phyloP scores from a whole-genome alignment of 148 eudicot species.

The Polygonum aviculare region DNA sequence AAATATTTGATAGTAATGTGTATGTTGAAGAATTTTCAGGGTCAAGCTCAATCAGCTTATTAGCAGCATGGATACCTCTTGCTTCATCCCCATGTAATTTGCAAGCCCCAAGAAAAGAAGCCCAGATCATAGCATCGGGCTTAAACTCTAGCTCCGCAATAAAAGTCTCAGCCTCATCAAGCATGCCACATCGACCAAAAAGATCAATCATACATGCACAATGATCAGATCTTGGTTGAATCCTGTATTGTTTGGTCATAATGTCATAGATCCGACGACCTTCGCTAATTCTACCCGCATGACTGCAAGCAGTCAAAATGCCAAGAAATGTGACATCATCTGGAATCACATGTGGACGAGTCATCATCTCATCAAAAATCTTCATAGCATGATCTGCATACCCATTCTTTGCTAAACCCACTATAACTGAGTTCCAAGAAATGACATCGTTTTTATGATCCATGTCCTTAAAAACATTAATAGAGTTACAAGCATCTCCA shows the following conservation, averaged over 20 bases:
- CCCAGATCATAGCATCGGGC: conserved; percentile 79
- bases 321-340: conserved; percentile 92
- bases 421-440: conserved; percentile 83
- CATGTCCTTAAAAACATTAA: conserved; percentile 64
- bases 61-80: conserved; percentile 74
- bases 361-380: conserved; percentile 68
- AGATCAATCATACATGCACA: conserved; percentile 91
- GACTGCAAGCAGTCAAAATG: conserved; percentile 84
- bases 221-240: conserved; percentile 69
- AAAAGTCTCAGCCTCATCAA: conserved; percentile 63
- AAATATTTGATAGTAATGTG: conserved; percentile 59
- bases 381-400: conserved; percentile 54
- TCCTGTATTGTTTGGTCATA: conserved; percentile 40
- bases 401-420: conserved; percentile 80
- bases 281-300: conserved; percentile 65
- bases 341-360: conserved; percentile 37
- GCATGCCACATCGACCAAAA: conserved; percentile 75
- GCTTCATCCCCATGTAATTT: conserved; percentile 72
- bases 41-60: conserved; percentile 60
- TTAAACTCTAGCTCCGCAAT: conserved; percentile 41
- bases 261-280: conserved; percentile 54
- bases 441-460: conserved; percentile 48
- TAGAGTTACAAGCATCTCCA: conserved; percentile 62
- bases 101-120: conserved; percentile 74
- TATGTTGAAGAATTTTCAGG: conserved; percentile 72